Evolutionary conservation across 768 basidiomycete genomes (phyloP).

Genomic region (Mrakia hoshinonis): DNA sequence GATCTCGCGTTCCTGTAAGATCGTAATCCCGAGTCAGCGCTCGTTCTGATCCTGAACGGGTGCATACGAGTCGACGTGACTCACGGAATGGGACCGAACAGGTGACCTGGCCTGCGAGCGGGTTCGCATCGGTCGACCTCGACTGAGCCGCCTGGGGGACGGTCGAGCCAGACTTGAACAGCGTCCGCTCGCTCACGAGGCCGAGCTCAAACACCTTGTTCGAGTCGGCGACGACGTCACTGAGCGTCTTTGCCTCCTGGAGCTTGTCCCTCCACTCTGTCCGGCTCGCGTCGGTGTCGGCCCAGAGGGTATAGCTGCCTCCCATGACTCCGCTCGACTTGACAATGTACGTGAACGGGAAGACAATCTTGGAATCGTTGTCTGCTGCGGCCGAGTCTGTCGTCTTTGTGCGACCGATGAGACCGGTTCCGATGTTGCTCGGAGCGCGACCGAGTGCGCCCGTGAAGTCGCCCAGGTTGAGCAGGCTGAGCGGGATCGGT

Average conservation of each 20-base stretch:
- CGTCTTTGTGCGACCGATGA: conserved; percentile 26
- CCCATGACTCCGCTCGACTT: conserved; percentile 65
- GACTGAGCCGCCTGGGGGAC: conserved; percentile 1
- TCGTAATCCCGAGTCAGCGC: background rate
- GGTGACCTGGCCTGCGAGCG: conserved; percentile 55
- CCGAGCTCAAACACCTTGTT: conserved; percentile 81
- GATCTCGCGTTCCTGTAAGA: conserved; percentile 63
- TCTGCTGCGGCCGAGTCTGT: background rate
- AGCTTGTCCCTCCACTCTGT: conserved; percentile 83
- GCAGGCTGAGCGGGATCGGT: conserved; percentile 87
- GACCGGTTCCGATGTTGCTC: background rate
- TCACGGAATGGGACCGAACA: conserved; percentile 88
- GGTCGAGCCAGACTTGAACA: conserved; percentile 17
- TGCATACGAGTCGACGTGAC: conserved; percentile 32
- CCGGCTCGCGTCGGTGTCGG: conserved; percentile 66
- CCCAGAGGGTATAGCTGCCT: conserved; percentile 76
- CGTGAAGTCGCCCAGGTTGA: conserved; percentile 73
- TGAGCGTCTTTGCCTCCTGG: conserved; percentile 74
- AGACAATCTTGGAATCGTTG: conserved; percentile 56
- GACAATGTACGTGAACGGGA: conserved; percentile 80
- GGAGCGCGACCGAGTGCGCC: conserved; percentile 45
- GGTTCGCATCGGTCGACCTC: conserved; percentile 9
- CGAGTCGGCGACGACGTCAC: conserved; percentile 79
- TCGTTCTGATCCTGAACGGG: background rate
- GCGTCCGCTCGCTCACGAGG: conserved; percentile 8